Base-by-base conservation (phyloP, 345 rosid genomes). In the Isatis tinctoria region DNA sequence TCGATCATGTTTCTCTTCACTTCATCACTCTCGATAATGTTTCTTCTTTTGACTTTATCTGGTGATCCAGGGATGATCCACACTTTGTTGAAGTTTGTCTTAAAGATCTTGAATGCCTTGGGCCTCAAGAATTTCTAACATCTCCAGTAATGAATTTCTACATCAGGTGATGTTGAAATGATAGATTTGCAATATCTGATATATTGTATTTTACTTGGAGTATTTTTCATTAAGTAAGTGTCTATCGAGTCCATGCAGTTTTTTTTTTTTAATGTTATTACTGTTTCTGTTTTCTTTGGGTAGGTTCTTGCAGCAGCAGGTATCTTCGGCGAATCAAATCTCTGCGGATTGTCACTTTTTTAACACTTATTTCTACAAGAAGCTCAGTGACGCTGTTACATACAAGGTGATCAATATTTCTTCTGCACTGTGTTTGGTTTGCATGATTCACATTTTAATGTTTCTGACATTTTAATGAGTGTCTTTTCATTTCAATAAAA, bases 121-220 rank as follows among this genome's bases (percentile, higher is more conserved):
- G 74, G 16, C 91, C 96, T 73, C 78, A 65, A 75, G 86, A 79
- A 33, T 88, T 60, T 78, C 74, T 95, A 80, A 85, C 89, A 32
- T 92, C 99, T 4, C 80, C 90, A 18, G 81, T 92, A 41, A 90
- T 92, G 91, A 95, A 92, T 64, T 95, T 92, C 69, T 92, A 95
- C 78, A 82, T 90, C 52, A 80, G 86, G 99, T 90, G 76, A 70
- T 82, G 79, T 27, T 60, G 18, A 65, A 44, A 8, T 11, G 51
- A 28, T 17, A 56, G 7, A 48, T 12, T 43, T 68, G 35, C 47
- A 10, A 51, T 54, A 24, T 56, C 22, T 68, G 35, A 17, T 49
- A 48, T 30, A 13, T 30, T 56, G 39, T 32, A 56, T 56, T 30
- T 3, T n/a, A 24, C 57, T 36, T 40, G 73, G 22, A 48, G 10